These are phyloP conservation scores for Termitomyces sp. DNA, from an alignment of 768 basidiomycete genomes.

Conservation along the genomic window DNA sequence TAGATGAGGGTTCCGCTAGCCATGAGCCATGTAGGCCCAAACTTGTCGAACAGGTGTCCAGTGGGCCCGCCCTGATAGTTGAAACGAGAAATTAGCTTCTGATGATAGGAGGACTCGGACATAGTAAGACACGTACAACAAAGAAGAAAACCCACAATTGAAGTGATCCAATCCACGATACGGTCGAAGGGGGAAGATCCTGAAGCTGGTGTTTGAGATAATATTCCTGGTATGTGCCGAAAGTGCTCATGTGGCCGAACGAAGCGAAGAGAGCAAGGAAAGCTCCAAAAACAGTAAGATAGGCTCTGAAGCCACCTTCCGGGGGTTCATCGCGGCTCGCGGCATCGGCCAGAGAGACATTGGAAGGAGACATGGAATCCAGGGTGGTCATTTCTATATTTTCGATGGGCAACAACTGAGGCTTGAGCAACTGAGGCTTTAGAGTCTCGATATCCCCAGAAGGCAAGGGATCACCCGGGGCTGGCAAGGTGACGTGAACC, in stretches of 20 bases:
- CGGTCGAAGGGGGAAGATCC: slow-evolving; percentile 45
- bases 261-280: slow-evolving; percentile 66
- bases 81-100: not conserved
- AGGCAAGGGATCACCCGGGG: not conserved
- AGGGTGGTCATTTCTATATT: not conserved
- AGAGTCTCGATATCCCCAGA: not conserved
- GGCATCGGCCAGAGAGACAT: slow-evolving; percentile 3
- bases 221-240: slow-evolving; percentile 71
- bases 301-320: slow-evolving; percentile 31
- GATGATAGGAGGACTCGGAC: not conserved
- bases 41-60: slow-evolving; percentile 56
- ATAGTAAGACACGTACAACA: slow-evolving; percentile 40
- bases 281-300: slow-evolving; percentile 58
- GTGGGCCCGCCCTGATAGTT: slow-evolving; percentile 52
- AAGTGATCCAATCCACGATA: slow-evolving; percentile 70
- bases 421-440: slow-evolving; percentile 1
- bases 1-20: slow-evolving; percentile 45
- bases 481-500: slow-evolving; percentile 3
- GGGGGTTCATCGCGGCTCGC: slow-evolving; percentile 11
- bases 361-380: slow-evolving; percentile 7
- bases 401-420: not conserved
- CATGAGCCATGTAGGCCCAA: slow-evolving; percentile 56
- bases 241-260: slow-evolving; percentile 70
- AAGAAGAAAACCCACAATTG: slow-evolving; percentile 72
- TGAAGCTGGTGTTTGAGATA: slow-evolving; percentile 59